phyloP scores from a whole-genome alignment of 1,284 basidiomycete genomes.

The Butyriboletus appendiculatus region DNA sequence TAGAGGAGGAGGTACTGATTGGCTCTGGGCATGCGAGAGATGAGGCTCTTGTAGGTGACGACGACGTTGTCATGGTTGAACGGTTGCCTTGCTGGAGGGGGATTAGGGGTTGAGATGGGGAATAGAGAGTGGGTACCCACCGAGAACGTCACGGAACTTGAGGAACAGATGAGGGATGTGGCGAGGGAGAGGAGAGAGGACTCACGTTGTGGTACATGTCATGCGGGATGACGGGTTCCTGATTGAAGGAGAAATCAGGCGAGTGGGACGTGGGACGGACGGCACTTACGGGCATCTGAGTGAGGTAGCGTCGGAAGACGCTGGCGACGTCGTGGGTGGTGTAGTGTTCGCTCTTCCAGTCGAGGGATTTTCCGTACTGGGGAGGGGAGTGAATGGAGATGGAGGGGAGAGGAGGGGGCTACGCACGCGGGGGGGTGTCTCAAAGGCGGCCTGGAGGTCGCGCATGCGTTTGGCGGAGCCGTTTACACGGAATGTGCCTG shows the following conservation, averaged over 20 bases:
- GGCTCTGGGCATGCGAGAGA: constrained; percentile 80
- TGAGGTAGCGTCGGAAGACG: constrained; percentile 94
- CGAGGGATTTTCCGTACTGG: constrained; percentile 91
- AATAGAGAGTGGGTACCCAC: constrained; percentile 44
- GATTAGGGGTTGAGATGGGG: constrained; percentile 7
- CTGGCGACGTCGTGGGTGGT: constrained; percentile 97
- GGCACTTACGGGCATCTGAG: constrained; percentile 87
- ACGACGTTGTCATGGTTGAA: constrained; percentile 70
- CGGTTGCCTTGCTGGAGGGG: constrained; percentile 57
- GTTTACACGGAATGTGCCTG: constrained; percentile 93
- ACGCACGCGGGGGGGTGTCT: constrained; percentile 83
- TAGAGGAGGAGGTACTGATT: constrained; percentile 96
- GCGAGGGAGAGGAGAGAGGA: constrained; percentile 22
- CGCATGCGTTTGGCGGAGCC: constrained; percentile 95
- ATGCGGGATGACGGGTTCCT: constrained; percentile 91
- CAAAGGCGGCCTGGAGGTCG: constrained; percentile 90
- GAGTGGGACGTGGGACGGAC: constrained; percentile 15
- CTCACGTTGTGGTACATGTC: constrained; percentile 85
- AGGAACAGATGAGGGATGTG: constrained; percentile 19
- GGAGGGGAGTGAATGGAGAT: constrained; percentile 5
- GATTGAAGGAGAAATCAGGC: constrained; percentile 8
- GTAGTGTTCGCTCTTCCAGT: constrained; percentile 85
- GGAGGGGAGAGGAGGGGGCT: background rate
- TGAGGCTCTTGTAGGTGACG: constrained; percentile 80
- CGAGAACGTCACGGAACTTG: constrained; percentile 82